phyloP scores from a whole-genome alignment of 2,329 filamentous ascomycete species.

The Dactylellina leptospora region DNA sequence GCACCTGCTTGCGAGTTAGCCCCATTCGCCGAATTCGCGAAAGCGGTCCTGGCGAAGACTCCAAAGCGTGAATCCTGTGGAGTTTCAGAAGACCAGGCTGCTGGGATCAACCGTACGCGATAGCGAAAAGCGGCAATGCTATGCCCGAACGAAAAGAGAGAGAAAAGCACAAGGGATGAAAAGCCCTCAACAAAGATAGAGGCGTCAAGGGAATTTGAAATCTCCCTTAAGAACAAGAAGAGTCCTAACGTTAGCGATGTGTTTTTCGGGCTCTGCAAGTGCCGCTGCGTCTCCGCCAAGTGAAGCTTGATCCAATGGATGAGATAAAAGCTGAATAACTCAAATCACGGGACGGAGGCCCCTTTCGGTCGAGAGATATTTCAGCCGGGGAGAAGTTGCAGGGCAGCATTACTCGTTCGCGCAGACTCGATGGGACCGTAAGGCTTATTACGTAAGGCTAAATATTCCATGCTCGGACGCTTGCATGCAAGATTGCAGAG shows the following conservation, averaged over 20 bases:
- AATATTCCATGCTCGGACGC: constrained; percentile 5
- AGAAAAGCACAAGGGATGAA: too few species aligned
- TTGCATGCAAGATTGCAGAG: constrained; percentile 20
- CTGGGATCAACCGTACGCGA: neutral
- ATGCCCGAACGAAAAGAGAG: neutral
- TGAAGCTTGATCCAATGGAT: constrained; percentile 49
- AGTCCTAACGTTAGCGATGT: too few species aligned
- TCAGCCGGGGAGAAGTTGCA: constrained; percentile 6
- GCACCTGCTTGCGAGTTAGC: neutral
- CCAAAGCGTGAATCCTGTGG: constrained; percentile 27
- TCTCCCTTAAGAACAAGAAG: too few species aligned
- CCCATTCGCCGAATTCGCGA: constrained; percentile 36
- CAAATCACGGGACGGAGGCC: constrained; percentile 6
- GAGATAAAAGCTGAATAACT: constrained; percentile 51
- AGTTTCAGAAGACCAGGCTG: constrained; percentile 16
- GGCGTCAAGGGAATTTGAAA: too few species aligned
- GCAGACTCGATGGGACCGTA: constrained; percentile 1
- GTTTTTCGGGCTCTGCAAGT: too few species aligned
- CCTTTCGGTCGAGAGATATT: constrained; percentile 47
- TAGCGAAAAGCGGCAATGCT: constrained; percentile 1
- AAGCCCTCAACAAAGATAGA: too few species aligned
- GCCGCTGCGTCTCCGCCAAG: constrained; percentile 29
- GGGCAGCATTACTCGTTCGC: constrained; percentile 4
- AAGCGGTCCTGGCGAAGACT: neutral
- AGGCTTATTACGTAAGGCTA: constrained; percentile 52